A percentile compares a stretch with the other conserved stretches of the same genome.
phyloP scores from a whole-genome alignment of 2,329 filamentous ascomycete genomes.

The Fusarium sp. region DNA sequence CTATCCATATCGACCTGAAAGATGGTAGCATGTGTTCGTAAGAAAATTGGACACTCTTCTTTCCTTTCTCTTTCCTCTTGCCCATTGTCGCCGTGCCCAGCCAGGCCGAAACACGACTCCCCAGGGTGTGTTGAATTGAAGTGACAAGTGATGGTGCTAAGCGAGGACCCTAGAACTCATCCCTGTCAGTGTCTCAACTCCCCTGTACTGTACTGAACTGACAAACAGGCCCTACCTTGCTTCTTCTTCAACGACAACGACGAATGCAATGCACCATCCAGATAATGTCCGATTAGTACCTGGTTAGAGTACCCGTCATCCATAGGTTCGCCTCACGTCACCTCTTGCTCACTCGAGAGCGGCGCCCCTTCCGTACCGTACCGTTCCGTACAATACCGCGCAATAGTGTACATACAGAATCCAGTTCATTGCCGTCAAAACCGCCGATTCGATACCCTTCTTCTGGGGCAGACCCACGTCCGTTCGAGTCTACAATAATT shows the following conservation, averaged over 20 bases:
- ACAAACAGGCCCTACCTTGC: neutral
- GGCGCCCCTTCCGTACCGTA: neutral
- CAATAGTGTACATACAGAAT: neutral
- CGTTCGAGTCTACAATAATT: conserved; percentile 1
- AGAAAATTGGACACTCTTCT: conserved; percentile 6
- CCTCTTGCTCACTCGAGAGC: neutral
- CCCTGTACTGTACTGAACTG: conserved; percentile 4
- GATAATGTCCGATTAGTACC: conserved; percentile 6
- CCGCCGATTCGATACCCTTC: conserved; percentile 41
- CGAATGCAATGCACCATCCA: neutral
- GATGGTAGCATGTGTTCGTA: neutral
- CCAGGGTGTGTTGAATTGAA: conserved; percentile 14
- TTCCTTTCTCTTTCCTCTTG: conserved; percentile 21
- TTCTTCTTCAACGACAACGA: conserved; percentile 25
- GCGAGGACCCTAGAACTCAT: conserved; percentile 22
- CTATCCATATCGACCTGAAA: neutral
- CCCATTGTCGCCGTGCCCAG: conserved; percentile 12
- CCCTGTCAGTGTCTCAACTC: conserved; percentile 18
- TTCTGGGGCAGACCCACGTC: conserved; percentile 36
- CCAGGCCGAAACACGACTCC: conserved; percentile 15
- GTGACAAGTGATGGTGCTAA: conserved; percentile 37
- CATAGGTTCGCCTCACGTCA: neutral
- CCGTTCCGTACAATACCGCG: neutral
- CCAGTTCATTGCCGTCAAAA: conserved; percentile 23
- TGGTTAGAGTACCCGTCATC: conserved; percentile 15